Evolutionary conservation across 345 rosid genomes (phyloP), one percentile per base, ranked within the genome.

Genomic region (Eucalyptus marginata): DNA sequence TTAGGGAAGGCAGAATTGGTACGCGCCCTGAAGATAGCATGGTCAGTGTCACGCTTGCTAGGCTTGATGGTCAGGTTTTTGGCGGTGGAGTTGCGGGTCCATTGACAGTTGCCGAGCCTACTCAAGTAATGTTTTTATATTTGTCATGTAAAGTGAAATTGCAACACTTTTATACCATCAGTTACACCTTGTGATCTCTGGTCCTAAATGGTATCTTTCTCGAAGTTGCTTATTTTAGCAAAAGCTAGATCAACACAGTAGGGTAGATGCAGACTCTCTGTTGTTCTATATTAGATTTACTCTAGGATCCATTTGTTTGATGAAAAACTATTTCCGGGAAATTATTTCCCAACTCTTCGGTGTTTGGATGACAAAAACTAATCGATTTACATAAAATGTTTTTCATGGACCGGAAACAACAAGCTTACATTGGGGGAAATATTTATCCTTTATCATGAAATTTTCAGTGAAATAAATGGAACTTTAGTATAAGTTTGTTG

Each of bases 31-130:
- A 22, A 16, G 85, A 24, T 3, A 88, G 92, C 54, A 25, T 20
- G 49, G 80, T 91, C 46, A 93, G 89, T 58, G 87, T 92, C 58
- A 86, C 88, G 31, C 51, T 93, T 49, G 92, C 95, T 54, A 86
- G 86, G 29, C 86, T 92, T 49, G 62, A 92, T 87, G 94, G 95
- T 31, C 51, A 79, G 11, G 92, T 94, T 59, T 86, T 94, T 16
- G 95, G 95, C 50, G 96, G 96, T 86, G 59, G 54, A 33, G 89
- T 94, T 90, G 92, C 85, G 8, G 93, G 94, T 49, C 87, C 92
- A 9, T 17, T 92, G 10, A 76, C 93, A 20, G 96, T 91, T 33
- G 94, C 90, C 43, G 59, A 88, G 49, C 92, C 90, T 31, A 50
- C 89, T 86, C 93, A 92, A 88, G 94, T 94, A 88, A 36, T 7